phyloP scores from a whole-genome alignment of 148 eudicot species.

The Diospyros kaki region DNA sequence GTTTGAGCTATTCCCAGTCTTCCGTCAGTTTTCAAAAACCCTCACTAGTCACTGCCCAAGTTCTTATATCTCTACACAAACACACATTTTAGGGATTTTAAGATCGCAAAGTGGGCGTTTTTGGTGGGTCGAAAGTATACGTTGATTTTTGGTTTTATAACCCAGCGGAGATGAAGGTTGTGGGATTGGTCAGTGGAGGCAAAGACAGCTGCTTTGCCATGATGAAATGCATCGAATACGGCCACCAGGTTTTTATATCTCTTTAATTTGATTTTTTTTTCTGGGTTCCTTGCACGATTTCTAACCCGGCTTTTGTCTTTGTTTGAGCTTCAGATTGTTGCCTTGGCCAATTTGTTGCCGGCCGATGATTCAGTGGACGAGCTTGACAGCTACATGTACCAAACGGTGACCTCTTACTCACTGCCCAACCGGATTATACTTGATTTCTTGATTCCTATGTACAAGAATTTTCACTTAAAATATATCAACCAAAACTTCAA shows the following conservation, averaged over 20 bases:
- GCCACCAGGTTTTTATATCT: constrained; percentile 57
- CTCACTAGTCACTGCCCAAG: too few species aligned
- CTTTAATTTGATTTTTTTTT: background rate
- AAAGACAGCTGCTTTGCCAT: constrained; percentile 97
- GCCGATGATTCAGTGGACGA: constrained; percentile 85
- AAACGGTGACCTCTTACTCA: constrained; percentile 55
- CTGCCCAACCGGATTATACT: background rate
- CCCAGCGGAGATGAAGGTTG: constrained; percentile 68
- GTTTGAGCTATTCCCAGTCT: too few species aligned
- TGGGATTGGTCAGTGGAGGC: constrained; percentile 90
- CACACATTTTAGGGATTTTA: too few species aligned
- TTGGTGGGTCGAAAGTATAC: too few species aligned
- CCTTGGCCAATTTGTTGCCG: constrained; percentile 92
- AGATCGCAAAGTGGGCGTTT: too few species aligned
- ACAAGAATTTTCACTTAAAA: too few species aligned
- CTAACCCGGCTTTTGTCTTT: background rate
- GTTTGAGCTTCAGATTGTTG: constrained; percentile 57
- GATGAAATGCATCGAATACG: constrained; percentile 92
- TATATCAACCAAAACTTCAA: background rate
- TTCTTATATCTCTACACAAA: too few species aligned
- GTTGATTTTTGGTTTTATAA: too few species aligned
- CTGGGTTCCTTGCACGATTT: background rate
- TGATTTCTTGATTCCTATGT: background rate
- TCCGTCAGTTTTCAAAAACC: too few species aligned
- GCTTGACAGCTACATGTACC: constrained; percentile 99